Evolutionary conservation across 1,284 basidiomycete species (phyloP), one percentile per base, ranked within the genome.

Genomic region (Ustilago esculenta): DNA sequence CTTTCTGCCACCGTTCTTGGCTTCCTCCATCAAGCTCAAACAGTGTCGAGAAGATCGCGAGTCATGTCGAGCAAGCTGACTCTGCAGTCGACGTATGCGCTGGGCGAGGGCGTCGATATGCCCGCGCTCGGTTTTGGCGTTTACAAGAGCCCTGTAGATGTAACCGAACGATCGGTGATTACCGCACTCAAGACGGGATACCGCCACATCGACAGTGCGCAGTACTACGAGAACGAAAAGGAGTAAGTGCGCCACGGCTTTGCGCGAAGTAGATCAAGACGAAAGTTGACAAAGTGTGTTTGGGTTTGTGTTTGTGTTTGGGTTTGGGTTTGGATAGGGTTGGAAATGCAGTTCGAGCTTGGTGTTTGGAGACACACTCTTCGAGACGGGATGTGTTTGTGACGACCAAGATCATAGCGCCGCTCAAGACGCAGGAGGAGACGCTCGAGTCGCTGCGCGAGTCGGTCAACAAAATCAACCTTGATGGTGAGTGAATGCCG

Each of bases 211-310:
- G 67, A 70, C 42, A 33, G 34, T 24, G 67, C 67, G 3, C 67
- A 70, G 45, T 70, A 70, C 55, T 70, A 70, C 40, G 56, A 58
- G 29, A 64, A 70, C 35, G 67, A 70, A 34, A 45, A 49, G 30
- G 55, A 70, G 44, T 61, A 27, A 61, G 58, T 61, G 14, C 24
- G 8, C 3, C 12, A 7, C n/a, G 3, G 30, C 27, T 29, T 29
- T 29, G 32, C 20, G 17, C 8, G 15, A 15, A 12, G 42, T 21
- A 30, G 14, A 34, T 24, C 21, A 21, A 18, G 18, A 29, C 9
- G 33, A 35, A 49, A n/a, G 29, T 30, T 45, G 36, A 47, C 45
- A 30, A 27, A 17, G 6, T 39, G 18, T 25, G 11, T 37, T 10
- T 35, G 17, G 27, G n/a, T n/a, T n/a, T n/a, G n/a, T n/a, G n/a